Evolutionary conservation across 2,329 filamentous ascomycete genomes (phyloP).

Genomic region (Keithomyces neogunnii): DNA sequence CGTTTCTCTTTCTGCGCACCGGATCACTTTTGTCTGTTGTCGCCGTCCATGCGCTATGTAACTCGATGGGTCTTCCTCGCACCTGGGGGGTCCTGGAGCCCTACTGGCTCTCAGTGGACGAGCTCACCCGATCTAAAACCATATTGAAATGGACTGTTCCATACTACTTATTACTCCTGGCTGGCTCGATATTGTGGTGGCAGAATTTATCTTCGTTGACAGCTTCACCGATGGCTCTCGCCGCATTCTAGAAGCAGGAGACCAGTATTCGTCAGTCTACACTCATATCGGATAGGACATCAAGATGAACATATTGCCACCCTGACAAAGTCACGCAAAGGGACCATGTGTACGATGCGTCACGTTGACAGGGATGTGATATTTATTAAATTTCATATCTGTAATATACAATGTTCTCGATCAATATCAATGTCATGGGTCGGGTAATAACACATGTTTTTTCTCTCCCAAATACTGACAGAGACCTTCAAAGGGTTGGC

Average conservation of each 20-base stretch:
- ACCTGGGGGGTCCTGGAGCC: conserved; percentile 71
- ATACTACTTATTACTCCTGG: conserved; percentile 72
- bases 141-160: conserved; percentile 55
- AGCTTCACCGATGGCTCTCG: conserved; percentile 29
- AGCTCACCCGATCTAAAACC: conserved; percentile 14
- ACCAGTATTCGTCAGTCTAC: not conserved
- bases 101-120: conserved; percentile 25
- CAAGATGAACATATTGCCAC: too few relatives aligned
- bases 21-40: conserved; percentile 72
- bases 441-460: not conserved
- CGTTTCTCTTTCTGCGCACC: conserved; percentile 79
- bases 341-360: too few relatives aligned
- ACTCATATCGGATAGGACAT: too few relatives aligned
- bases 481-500: conserved; percentile 21
- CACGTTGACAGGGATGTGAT: not conserved
- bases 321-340: too few relatives aligned
- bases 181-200: conserved; percentile 65
- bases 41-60: conserved; percentile 80
- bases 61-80: conserved; percentile 80
- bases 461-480: not conserved
- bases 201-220: conserved; percentile 64
- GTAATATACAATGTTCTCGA: conserved; percentile 6
- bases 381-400: not conserved
- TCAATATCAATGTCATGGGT: not conserved
- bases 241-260: conserved; percentile 14